Base-by-base conservation (phyloP, 768 basidiomycete species). In the Sporobolomyces roseus region DNA sequence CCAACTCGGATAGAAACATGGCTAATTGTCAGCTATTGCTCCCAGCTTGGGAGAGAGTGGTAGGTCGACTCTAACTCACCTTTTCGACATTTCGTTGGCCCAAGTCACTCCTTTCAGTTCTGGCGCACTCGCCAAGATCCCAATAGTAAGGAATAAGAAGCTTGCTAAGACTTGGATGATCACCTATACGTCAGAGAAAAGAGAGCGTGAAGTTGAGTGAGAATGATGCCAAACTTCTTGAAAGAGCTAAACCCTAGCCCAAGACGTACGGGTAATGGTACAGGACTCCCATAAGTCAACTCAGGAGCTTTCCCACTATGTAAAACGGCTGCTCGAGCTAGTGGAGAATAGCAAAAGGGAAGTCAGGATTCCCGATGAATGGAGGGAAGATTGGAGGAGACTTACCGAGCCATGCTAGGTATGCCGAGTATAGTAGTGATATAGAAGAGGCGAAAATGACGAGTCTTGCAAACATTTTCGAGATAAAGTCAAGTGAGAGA, bases 1-100 rank as follows among this genome's bases (percentile, higher is more conserved):
- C n/a, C n/a, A n/a, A n/a, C n/a, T n/a, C n/a, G n/a, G n/a, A n/a
- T n/a, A n/a, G n/a, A n/a, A n/a, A n/a, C n/a, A n/a, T n/a, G n/a
- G n/a, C n/a, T n/a, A n/a, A n/a, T n/a, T n/a, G n/a, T n/a, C n/a
- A n/a, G n/a, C n/a, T n/a, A n/a, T n/a, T n/a, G n/a, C n/a, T n/a
- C n/a, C 38, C 14, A 46, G 21, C 30, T 23, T 19, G 54, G 14
- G 54, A 56, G 19, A 29, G 48, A 27, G n/a, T 12, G 36, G 13
- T 5, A 41, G 12, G 41, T 16, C 78, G 85, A 73, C 38, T 9
- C 38, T 9, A 41, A 17, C 56, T 19, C 74, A 90, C 90, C 87
- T 83, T 76, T 84, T 86, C 74, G 83, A 84, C 90, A 92, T 92
- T 79, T 93, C 90, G 74, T 88, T 90, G 23, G 89, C 84, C 91